Evolutionary conservation across 495 filamentous ascomycete species (phyloP), one percentile per base, ranked within the genome.

Genomic region (Aspergillus ellipticus): DNA sequence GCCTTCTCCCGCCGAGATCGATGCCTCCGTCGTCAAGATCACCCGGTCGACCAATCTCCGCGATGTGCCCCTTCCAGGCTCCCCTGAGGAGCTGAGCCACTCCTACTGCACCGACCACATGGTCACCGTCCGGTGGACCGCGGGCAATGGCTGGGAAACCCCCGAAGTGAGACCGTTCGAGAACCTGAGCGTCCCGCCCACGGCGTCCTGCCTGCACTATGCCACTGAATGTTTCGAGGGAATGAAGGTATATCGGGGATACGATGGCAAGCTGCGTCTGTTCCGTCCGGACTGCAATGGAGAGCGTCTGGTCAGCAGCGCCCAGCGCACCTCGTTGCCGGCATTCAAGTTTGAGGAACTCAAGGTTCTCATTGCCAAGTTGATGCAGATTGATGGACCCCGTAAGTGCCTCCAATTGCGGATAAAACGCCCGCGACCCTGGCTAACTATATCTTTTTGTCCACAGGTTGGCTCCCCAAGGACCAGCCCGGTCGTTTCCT

Each of bases 71-170:
- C 66, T 77, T 29, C 80, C 80, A 33, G 81, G 77, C 42, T 81
- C 78, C 9, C 70, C 74, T 0, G 78, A 81, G 61, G 71, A 78
- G 51, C 49, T 70, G 63, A 70, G 73, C 58, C 70, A 75, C 53
- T 75, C 83, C 49, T 73, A 88, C 67, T 90, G 86, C 76, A 93
- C 90, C 46, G 92, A 96, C 67, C 90, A 96, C 78, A 95, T 95
- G 92, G 81, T 95, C 55, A 89, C 85, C 35, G 85, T 76, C 45
- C 69, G 72, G 29, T 96, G 92, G 92, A 85, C 82, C 16, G 72
- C 64, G 6, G 62, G 66, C 35, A 67, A 67, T 15, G 92, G 92
- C 59, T 97, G 92, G 92, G 75, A 77, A 15, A 80, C 84, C 0
- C 93, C 92, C 13, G 80, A 90, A 57, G 75, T 97, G 42, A 83